phyloP scores from a whole-genome alignment of 768 basidiomycete species.

The Amanita muscaria region DNA sequence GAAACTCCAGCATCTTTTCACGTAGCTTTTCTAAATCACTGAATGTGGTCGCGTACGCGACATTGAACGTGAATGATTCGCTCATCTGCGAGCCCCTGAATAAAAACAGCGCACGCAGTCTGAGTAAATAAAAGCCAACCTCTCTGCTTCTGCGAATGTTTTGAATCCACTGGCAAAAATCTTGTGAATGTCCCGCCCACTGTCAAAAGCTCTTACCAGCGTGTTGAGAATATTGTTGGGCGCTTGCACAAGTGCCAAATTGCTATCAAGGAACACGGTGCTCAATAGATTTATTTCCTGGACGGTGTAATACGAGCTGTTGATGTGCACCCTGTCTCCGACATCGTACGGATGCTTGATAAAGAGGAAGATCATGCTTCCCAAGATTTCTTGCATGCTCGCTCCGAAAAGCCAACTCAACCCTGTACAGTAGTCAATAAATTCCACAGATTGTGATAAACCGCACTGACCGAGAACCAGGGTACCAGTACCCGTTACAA shows the following conservation, averaged over 20 bases:
- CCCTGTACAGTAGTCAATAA: constrained; percentile 26
- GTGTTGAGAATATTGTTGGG: constrained; percentile 56
- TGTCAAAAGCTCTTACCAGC: constrained; percentile 28
- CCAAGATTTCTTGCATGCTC: constrained; percentile 72
- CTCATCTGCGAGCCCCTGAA: constrained; percentile 39
- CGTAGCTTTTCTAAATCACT: constrained; percentile 74
- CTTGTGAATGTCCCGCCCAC: not conserved
- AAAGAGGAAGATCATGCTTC: constrained; percentile 87
- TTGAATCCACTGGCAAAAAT: constrained; percentile 45
- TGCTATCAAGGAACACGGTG: constrained; percentile 59
- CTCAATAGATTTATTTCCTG: constrained; percentile 83
- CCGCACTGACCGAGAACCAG: constrained; percentile 35
- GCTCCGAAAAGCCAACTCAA: constrained; percentile 83
- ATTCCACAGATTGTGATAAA: not conserved
- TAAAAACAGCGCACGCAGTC: not conserved
- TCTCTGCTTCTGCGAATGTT: constrained; percentile 68
- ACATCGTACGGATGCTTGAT: constrained; percentile 82
- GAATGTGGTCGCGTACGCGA: constrained; percentile 68
- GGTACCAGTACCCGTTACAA: constrained; percentile 71
- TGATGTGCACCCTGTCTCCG: constrained; percentile 58
- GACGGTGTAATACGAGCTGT: constrained; percentile 58
- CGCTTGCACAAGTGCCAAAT: constrained; percentile 57
- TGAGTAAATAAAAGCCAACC: constrained; percentile 17
- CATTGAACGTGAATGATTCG: constrained; percentile 77
- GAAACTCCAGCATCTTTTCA: constrained; percentile 71